These are phyloP conservation scores for Bathelium albidoporum DNA, from an alignment of 495 filamentous ascomycete species.

Conservation along the genomic window DNA sequence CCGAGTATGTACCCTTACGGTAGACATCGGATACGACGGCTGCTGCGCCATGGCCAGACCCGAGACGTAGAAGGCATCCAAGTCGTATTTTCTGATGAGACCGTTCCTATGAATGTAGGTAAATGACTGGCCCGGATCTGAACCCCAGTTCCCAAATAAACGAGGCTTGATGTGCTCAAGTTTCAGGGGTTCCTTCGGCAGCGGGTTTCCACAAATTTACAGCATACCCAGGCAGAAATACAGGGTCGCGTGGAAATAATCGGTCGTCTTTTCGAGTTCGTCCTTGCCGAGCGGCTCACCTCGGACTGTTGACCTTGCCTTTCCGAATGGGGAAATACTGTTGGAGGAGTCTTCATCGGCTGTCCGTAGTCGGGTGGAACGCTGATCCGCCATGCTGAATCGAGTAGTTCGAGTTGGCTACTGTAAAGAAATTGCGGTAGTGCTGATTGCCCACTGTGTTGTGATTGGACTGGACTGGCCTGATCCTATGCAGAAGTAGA, in stretches of 20 bases:
- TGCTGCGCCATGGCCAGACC: constrained; percentile 63
- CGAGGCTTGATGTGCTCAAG: constrained; percentile 55
- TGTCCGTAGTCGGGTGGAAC: not conserved
- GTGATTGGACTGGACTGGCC: too few relatives aligned
- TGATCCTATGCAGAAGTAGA: too few relatives aligned
- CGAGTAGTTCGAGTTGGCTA: not conserved
- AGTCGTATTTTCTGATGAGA: constrained; percentile 62
- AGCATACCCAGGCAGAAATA: constrained; percentile 69
- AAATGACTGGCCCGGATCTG: constrained; percentile 62
- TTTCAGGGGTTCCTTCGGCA: constrained; percentile 53
- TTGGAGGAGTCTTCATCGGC: not conserved
- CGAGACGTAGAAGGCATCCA: constrained; percentile 59
- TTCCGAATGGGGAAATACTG: not conserved
- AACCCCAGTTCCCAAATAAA: too few relatives aligned
- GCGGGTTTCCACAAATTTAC: constrained; percentile 56
- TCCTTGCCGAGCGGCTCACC: constrained; percentile 47
- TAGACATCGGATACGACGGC: constrained; percentile 62
- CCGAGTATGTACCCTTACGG: constrained; percentile 62
- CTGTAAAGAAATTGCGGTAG: not conserved
- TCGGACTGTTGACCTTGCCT: constrained; percentile 53
- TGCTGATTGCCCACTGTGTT: not conserved
- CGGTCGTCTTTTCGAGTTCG: constrained; percentile 53
- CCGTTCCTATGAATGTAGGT: constrained; percentile 74
- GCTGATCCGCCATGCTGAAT: not conserved
- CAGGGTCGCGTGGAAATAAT: constrained; percentile 59